phyloP scores from a whole-genome alignment of 2,329 filamentous ascomycete species.

The Cercospora canescens region DNA sequence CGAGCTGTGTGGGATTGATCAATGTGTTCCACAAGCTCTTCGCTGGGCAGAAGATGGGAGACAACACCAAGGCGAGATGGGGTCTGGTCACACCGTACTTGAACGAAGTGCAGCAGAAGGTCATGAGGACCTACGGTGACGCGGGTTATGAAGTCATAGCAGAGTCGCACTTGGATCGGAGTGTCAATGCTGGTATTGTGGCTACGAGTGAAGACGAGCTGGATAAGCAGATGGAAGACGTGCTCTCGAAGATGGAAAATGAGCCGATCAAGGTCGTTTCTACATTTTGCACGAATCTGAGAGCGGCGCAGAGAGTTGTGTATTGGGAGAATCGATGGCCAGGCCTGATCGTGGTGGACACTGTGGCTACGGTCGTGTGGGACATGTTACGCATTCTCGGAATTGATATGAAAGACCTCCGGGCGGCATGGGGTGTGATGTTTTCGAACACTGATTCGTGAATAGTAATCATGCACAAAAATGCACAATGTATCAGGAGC shows the following conservation, averaged over 20 bases:
- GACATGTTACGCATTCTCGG: constrained; percentile 41
- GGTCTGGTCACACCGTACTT: constrained; percentile 47
- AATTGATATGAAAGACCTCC: constrained; percentile 33
- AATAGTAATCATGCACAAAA: background rate
- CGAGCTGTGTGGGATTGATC: constrained; percentile 45
- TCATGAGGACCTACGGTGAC: constrained; percentile 38
- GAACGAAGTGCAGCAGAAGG: constrained; percentile 42
- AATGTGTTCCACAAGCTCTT: constrained; percentile 33
- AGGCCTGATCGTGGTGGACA: constrained; percentile 43
- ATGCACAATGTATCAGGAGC: too few relatives aligned
- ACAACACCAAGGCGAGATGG: constrained; percentile 29
- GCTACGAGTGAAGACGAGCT: constrained; percentile 36
- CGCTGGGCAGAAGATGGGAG: background rate
- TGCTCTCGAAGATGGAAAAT: constrained; percentile 25
- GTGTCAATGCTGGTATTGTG: constrained; percentile 43
- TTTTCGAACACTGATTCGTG: constrained; percentile 22
- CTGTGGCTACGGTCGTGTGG: constrained; percentile 45
- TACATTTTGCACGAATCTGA: constrained; percentile 49
- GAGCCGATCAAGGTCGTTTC: constrained; percentile 37
- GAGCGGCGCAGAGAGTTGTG: constrained; percentile 40
- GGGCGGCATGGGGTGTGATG: constrained; percentile 41
- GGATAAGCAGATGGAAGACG: constrained; percentile 33
- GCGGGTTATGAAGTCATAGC: constrained; percentile 38
- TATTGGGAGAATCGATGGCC: constrained; percentile 41
- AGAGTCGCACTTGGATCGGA: constrained; percentile 38